These are phyloP conservation scores for Gymnopus androsaceus DNA, from an alignment of 1,284 basidiomycete genomes.

Conservation along the genomic window DNA sequence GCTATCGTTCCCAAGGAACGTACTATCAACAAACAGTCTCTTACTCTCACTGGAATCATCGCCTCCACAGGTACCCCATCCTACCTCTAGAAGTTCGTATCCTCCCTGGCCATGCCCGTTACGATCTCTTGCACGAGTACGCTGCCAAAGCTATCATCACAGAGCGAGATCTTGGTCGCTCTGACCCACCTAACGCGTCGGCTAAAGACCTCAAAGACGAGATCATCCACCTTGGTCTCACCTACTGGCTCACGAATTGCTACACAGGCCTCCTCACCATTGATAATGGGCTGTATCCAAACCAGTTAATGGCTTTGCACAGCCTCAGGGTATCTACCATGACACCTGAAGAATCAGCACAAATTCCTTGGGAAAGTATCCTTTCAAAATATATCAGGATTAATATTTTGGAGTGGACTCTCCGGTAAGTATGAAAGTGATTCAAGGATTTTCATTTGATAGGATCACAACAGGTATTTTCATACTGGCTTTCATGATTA, in stretches of 20 bases:
- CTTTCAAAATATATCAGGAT: no score
- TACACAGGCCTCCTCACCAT: constrained; percentile 61
- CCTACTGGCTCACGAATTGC: constrained; percentile 53
- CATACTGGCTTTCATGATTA: no score
- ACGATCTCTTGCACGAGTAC: constrained; percentile 52
- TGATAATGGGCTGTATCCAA: no score
- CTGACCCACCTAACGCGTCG: constrained; percentile 31
- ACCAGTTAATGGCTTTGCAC: no score
- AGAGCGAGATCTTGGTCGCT: constrained; percentile 40
- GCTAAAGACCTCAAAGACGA: constrained; percentile 38
- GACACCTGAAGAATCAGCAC: no score
- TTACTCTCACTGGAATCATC: background rate
- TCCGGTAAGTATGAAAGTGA: no score
- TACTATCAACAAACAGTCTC: constrained; percentile 30
- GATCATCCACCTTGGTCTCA: constrained; percentile 48
- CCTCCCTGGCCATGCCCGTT: constrained; percentile 21
- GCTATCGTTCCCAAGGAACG: constrained; percentile 40
- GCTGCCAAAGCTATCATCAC: constrained; percentile 53
- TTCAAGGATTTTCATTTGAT: no score
- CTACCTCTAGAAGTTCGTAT: background rate
- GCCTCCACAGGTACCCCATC: background rate
- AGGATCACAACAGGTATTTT: no score
- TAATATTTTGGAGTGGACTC: no score
- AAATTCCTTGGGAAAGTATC: no score
- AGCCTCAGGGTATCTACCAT: no score